phyloP scores from a whole-genome alignment of 257 asterid species.

The Anisodus acutangulus region DNA sequence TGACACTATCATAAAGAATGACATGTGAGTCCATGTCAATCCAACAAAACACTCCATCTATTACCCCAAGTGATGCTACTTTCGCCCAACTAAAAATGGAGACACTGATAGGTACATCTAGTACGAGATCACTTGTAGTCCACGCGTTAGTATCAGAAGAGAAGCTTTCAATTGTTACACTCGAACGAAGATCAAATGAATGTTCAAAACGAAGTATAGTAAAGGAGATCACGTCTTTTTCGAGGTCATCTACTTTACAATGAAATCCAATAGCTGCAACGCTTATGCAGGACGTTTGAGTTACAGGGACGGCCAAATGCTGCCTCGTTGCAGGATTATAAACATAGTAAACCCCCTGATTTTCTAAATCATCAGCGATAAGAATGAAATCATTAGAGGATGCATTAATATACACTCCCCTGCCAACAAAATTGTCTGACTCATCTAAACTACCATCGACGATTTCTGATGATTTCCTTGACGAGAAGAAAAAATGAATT shows the following conservation, averaged over 20 bases:
- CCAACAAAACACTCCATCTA: slow-evolving; percentile 5
- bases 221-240: background rate
- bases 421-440: background rate
- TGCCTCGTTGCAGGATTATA: background rate
- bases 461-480: background rate
- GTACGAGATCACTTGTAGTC: background rate
- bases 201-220: background rate
- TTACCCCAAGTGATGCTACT: background rate
- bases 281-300: background rate
- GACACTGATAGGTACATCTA: background rate
- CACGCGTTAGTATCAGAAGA: background rate
- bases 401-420: background rate
- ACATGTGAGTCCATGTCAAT: background rate
- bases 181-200: background rate
- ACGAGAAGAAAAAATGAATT: background rate
- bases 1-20: background rate
- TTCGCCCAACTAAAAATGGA: too few species aligned
- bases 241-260: background rate
- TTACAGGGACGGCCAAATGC: background rate
- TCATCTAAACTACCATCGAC: background rate
- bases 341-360: background rate
- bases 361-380: background rate
- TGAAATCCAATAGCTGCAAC: background rate
- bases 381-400: background rate
- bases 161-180: background rate